Conservation (phyloP, 116 monocot genomes). For the Trichopus zeylanicus region DNA sequence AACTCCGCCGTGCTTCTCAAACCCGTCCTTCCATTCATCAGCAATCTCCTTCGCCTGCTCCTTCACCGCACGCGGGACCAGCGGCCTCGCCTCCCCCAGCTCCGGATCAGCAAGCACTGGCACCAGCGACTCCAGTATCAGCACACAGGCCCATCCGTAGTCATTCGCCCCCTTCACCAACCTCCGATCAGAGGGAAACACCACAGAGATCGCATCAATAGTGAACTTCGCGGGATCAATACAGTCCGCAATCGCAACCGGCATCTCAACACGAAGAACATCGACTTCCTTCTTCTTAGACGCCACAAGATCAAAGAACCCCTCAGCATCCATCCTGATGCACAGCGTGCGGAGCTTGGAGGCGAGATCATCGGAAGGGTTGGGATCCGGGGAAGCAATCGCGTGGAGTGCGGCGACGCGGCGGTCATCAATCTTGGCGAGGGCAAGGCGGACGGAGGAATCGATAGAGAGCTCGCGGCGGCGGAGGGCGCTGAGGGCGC, state of each 20-base stretch:
- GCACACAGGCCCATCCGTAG: slow-evolving; percentile 71
- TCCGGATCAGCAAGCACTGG: slow-evolving; percentile 62
- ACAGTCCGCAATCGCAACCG: slow-evolving; percentile 32
- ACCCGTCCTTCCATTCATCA: slow-evolving; percentile 56
- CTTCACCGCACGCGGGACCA: slow-evolving; percentile 54
- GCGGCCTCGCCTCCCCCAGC: slow-evolving; percentile 40
- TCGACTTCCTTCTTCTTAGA: slow-evolving; percentile 66
- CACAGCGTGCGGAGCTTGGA: slow-evolving; percentile 32
- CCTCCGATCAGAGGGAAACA: slow-evolving; percentile 51
- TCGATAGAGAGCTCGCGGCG: slow-evolving; percentile 75
- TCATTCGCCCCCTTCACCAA: slow-evolving; percentile 37
- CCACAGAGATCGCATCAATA: slow-evolving; percentile 47
- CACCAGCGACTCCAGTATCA: slow-evolving; percentile 65
- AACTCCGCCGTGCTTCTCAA: slow-evolving; percentile 60
- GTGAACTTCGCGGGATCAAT: slow-evolving; percentile 73
- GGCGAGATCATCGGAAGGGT: slow-evolving; percentile 12
- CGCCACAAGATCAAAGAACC: slow-evolving; percentile 49
- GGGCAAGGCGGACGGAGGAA: slow-evolving; percentile 40
- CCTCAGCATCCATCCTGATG: slow-evolving; percentile 53
- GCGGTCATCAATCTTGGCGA: slow-evolving; percentile 35
- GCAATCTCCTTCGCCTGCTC: slow-evolving; percentile 58
- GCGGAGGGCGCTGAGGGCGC: slow-evolving; percentile 43
- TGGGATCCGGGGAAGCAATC: background rate
- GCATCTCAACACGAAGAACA: slow-evolving; percentile 40
- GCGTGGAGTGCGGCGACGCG: slow-evolving; percentile 14